These are phyloP conservation scores for Carex pumila DNA, from an alignment of 176 grass and related monocot genomes.

Conservation along the genomic window DNA sequence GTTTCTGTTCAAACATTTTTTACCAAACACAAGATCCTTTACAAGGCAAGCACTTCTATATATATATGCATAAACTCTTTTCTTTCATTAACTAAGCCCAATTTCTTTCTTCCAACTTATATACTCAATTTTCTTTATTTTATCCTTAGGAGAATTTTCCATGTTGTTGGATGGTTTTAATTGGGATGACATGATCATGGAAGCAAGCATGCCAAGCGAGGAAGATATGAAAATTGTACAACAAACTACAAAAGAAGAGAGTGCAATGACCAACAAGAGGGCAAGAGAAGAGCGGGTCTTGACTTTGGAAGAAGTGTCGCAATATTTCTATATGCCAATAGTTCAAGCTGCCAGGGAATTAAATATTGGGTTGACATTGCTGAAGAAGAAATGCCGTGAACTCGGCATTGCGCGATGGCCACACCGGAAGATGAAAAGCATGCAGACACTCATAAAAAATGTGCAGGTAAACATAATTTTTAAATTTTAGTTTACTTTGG, in stretches of 20 bases:
- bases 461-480: slow-evolving; percentile 9
- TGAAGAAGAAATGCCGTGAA: slow-evolving; percentile 18
- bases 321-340: slow-evolving; percentile 24
- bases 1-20: neutral
- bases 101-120: neutral
- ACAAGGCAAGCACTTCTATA: neutral
- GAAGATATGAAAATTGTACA: neutral
- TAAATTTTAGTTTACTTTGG: neutral
- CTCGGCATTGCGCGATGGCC: slow-evolving; percentile 10
- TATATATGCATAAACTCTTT: neutral
- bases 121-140: neutral
- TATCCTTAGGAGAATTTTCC: neutral
- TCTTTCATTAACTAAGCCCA: neutral
- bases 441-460: slow-evolving; percentile 17
- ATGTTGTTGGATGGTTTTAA: neutral
- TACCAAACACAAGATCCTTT: neutral
- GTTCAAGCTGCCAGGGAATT: slow-evolving; percentile 19
- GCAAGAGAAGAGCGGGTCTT: neutral
- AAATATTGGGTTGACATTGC: slow-evolving; percentile 16
- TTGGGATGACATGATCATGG: slow-evolving; percentile 1
- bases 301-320: slow-evolving; percentile 10
- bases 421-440: slow-evolving; percentile 11
- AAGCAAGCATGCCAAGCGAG: neutral
- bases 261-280: neutral
- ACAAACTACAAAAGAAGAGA: neutral